Percentiles rank a stretch among this genome's conserved stretches.
phyloP scores from a whole-genome alignment of 2,329 filamentous ascomycete genomes.

The Grosmannia penicillata region DNA sequence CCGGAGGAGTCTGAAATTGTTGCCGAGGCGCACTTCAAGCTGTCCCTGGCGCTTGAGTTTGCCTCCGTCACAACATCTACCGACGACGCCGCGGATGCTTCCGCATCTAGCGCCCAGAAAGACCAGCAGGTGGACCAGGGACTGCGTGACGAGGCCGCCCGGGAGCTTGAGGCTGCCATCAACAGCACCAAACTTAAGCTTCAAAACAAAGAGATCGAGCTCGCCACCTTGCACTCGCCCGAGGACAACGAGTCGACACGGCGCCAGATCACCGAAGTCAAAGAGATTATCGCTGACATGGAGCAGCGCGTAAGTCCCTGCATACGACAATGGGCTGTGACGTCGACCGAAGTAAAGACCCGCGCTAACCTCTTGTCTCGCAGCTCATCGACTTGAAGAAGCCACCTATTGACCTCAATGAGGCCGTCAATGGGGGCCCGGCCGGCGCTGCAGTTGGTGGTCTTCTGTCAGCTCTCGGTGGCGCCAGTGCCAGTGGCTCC shows the following conservation, averaged over 20 bases:
- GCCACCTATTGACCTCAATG: slow-evolving; percentile 43
- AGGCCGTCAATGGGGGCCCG: slow-evolving; percentile 36
- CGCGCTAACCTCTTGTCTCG: too few species aligned
- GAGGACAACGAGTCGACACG: slow-evolving; percentile 52
- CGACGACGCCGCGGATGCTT: slow-evolving; percentile 18
- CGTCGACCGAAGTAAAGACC: too few species aligned
- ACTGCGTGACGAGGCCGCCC: slow-evolving; percentile 55
- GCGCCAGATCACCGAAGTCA: slow-evolving; percentile 54
- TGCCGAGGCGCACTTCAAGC: slow-evolving; percentile 91
- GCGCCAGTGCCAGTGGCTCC: slow-evolving; percentile 46
- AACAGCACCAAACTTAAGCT: slow-evolving; percentile 57
- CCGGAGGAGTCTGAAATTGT: slow-evolving; percentile 69
- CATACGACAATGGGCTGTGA: too few species aligned
- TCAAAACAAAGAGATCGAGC: slow-evolving; percentile 51
- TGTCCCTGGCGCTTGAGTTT: slow-evolving; percentile 89
- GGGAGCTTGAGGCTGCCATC: slow-evolving; percentile 61
- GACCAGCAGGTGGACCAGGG: slow-evolving; percentile 48
- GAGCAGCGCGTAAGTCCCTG: slow-evolving; percentile 55
- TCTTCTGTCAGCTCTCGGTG: slow-evolving; percentile 37
- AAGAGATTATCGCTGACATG: slow-evolving; percentile 67
- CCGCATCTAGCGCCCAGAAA: slow-evolving; percentile 10
- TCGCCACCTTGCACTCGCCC: slow-evolving; percentile 46
- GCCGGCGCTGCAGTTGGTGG: slow-evolving; percentile 37
- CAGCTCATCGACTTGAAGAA: slow-evolving; percentile 55
- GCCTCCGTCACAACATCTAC: slow-evolving; percentile 55